phyloP scores from a whole-genome alignment of 2,329 filamentous ascomycete genomes.

The Fusarium pininemorale region DNA sequence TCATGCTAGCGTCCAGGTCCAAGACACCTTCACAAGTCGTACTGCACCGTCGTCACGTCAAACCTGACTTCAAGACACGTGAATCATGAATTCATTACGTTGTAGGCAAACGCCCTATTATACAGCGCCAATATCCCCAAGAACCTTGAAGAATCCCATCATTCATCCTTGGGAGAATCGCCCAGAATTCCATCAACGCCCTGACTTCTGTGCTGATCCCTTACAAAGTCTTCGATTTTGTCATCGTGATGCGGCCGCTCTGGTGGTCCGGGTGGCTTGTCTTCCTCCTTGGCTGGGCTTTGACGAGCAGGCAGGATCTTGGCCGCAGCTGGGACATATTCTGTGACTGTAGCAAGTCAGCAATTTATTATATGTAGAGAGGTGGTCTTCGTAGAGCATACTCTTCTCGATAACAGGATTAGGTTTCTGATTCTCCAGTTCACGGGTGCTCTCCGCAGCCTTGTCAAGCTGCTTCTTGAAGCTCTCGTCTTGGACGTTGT shows the following conservation, averaged over 20 bases:
- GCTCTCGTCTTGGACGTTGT: slow-evolving; percentile 31
- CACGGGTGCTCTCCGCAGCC: slow-evolving; percentile 49
- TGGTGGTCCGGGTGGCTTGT: slow-evolving; percentile 49
- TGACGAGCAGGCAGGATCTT: slow-evolving; percentile 53
- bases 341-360: slow-evolving; percentile 48
- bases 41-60: background rate
- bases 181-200: slow-evolving; percentile 43
- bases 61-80: background rate
- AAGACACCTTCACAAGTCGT: background rate
- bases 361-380: background rate
- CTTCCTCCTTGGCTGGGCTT: slow-evolving; percentile 34
- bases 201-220: slow-evolving; percentile 62
- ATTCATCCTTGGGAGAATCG: slow-evolving; percentile 22
- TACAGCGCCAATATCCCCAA: background rate
- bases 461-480: slow-evolving; percentile 58
- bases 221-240: slow-evolving; percentile 62
- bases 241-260: slow-evolving; percentile 56
- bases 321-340: slow-evolving; percentile 55
- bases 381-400: slow-evolving; percentile 26
- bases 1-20: background rate
- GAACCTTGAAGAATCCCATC: background rate
- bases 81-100: slow-evolving; percentile 9
- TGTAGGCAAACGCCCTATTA: slow-evolving; percentile 1
- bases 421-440: slow-evolving; percentile 37
- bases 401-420: slow-evolving; percentile 57